Base-by-base conservation (phyloP, 345 rosid species). In the Syzygium aqueum region DNA sequence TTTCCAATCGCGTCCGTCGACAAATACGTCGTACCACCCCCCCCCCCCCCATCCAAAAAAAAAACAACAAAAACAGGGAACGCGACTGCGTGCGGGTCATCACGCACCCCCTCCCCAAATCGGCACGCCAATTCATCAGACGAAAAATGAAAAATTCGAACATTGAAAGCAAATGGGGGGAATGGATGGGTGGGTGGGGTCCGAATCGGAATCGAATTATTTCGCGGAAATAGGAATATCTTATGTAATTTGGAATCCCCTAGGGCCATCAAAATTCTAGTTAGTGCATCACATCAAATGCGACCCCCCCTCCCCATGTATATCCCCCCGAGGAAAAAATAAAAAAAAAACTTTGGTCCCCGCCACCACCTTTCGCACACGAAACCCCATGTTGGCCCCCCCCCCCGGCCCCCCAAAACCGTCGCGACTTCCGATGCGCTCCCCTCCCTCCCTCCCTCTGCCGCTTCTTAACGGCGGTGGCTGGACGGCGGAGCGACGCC, bases 331-430 rank as follows among this genome's bases (percentile, higher is more conserved):
- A 53, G 7, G 17, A 27, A 27, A 27, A 12, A 6, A n/a, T 13
- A 2, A 6, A n/a, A 12, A 27, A 5, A 5, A 27, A 11, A 25
- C 0, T 1, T 57, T 51, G 87, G 87, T 25, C 84, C 50, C 59
- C 87, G 61, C 37, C 90, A 87, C 63, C 57, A 16, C 86, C 23
- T 17, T 59, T 50, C 84, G 54, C 87, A 53, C 90, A 84, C 89
- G 89, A 56, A 89, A 90, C 53, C 90, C 80, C 67, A 65, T 16
- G 84, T 56, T 90, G 92, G 83, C 84, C 90, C 86, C 57, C 37
- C 19, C 73, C 49, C 21, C 84, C 90, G n/a, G n/a, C 86, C 52
- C 37, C 11, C 86, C 50, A 12, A 17, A 50, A 10, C 27, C 19
- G 43, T 78, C 67, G 49, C 89, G 85, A 27, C 83, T n/a, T 67